Conservation (phyloP, 2,329 filamentous ascomycete genomes). For the Colletotrichum sansevieriae region DNA sequence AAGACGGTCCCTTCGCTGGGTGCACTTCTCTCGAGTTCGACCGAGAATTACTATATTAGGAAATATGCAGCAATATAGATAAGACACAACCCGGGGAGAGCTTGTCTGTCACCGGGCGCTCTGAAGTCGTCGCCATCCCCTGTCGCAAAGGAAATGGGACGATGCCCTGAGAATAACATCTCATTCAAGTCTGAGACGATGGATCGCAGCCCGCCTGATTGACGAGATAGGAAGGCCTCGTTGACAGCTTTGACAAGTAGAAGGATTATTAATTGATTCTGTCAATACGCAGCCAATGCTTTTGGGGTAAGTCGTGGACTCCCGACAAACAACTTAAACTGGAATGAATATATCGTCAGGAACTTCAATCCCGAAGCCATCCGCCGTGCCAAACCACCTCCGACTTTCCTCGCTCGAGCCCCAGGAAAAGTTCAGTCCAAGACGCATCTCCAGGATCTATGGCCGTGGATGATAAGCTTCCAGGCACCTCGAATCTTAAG, state of each 20-base stretch:
- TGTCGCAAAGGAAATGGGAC: not conserved
- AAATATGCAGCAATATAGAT: not conserved
- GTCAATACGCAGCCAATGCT: too few relatives aligned
- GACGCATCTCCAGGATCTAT: not conserved
- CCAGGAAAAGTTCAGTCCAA: not conserved
- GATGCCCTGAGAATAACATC: not conserved
- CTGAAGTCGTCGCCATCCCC: not conserved
- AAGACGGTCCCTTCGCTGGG: not conserved
- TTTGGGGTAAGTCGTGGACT: too few relatives aligned
- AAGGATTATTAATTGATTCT: too few relatives aligned
- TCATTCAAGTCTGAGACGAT: too few relatives aligned
- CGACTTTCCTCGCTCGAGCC: not conserved
- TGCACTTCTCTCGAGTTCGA: not conserved
- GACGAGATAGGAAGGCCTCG: not conserved
- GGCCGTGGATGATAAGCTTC: not conserved
- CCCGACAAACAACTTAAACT: too few relatives aligned
- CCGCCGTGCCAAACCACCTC: too few relatives aligned
- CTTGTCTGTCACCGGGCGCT: not conserved
- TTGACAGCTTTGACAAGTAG: not conserved
- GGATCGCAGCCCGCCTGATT: too few relatives aligned
- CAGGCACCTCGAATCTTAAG: too few relatives aligned
- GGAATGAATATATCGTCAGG: too few relatives aligned
- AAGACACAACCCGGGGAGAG: not conserved
- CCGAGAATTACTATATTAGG: not conserved
- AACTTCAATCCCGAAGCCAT: too few relatives aligned